Percentiles rank a stretch among this genome's conserved stretches.
Evolutionary conservation across 805 yeast genomes (phyloP).

Genomic region (Candida sithepensis): DNA sequence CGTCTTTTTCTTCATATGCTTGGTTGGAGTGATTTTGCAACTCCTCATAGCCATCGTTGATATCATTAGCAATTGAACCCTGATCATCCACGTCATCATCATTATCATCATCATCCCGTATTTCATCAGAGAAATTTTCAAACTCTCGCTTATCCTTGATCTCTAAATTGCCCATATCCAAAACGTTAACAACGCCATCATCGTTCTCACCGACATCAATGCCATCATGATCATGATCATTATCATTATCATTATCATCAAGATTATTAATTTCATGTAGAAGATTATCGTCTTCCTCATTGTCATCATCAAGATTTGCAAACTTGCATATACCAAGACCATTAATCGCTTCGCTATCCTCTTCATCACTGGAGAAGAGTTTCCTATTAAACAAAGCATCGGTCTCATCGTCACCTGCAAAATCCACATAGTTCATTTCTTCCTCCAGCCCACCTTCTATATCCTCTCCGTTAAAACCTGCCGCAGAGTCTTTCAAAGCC

Average conservation of each 20-base stretch:
- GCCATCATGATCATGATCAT: not conserved
- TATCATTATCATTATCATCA: constrained; percentile 4
- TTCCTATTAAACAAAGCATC: constrained; percentile 36
- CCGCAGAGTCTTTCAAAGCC: constrained; percentile 14
- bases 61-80: not conserved
- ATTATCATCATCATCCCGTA: constrained; percentile 6
- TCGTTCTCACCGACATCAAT: not conserved
- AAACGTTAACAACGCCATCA: no score
- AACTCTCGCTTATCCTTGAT: constrained; percentile 4
- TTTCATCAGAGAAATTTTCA: constrained; percentile 13
- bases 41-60: not conserved
- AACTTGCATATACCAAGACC: not conserved
- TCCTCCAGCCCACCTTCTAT: constrained; percentile 23
- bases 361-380: constrained; percentile 32
- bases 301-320: not conserved
- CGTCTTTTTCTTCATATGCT: no score
- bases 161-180: not conserved
- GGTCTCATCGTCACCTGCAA: constrained; percentile 34
- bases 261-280: constrained; percentile 8
- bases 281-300: constrained; percentile 1
- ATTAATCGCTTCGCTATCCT: constrained; percentile 48
- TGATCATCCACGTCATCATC: not conserved
- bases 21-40: not conserved
- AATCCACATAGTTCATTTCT: constrained; percentile 31
- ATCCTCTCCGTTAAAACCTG: constrained; percentile 22